Evolutionary conservation across 2,329 filamentous ascomycete genomes (phyloP).

Genomic region (Fusarium penzigii): DNA sequence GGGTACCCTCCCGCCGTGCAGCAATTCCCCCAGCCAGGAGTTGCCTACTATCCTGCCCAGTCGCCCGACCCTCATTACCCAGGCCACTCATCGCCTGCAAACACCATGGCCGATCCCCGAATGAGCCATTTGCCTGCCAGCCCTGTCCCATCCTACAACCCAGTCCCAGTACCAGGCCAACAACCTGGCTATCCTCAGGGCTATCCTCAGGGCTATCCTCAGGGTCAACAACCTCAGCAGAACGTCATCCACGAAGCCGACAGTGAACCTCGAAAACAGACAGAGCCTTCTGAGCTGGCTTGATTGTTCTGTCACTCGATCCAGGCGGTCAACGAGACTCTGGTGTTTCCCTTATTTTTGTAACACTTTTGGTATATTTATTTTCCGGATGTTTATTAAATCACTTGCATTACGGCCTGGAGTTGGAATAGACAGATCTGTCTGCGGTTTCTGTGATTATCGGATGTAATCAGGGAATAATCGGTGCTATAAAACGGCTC

Average conservation of each 20-base stretch:
- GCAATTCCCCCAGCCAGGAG: conserved; percentile 20
- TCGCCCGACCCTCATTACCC: conserved; percentile 11
- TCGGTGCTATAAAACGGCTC: too few species aligned
- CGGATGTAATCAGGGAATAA: too few species aligned
- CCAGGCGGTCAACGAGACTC: not conserved
- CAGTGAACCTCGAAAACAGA: conserved; percentile 36
- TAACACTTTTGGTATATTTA: conserved; percentile 1
- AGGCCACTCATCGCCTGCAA: conserved; percentile 8
- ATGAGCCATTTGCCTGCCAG: conserved; percentile 15
- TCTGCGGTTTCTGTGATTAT: too few species aligned
- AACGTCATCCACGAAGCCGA: conserved; percentile 41
- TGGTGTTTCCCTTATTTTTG: not conserved
- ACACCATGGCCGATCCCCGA: conserved; percentile 19
- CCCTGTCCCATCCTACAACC: conserved; percentile 20
- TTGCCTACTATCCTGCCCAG: conserved; percentile 18
- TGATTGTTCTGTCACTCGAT: conserved; percentile 9
- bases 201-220: too few species aligned
- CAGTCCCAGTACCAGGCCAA: conserved; percentile 18
- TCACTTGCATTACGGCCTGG: conserved; percentile 15
- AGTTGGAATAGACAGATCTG: conserved; percentile 8
- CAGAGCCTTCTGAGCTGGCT: conserved; percentile 44
- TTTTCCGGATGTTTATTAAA: not conserved
- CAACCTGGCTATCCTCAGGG: conserved; percentile 24
- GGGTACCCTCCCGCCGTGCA: conserved; percentile 23
- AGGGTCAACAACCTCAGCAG: conserved; percentile 24